phyloP scores from a whole-genome alignment of 1,139 yeast genomes.

The Saccharomyces hybrid region DNA sequence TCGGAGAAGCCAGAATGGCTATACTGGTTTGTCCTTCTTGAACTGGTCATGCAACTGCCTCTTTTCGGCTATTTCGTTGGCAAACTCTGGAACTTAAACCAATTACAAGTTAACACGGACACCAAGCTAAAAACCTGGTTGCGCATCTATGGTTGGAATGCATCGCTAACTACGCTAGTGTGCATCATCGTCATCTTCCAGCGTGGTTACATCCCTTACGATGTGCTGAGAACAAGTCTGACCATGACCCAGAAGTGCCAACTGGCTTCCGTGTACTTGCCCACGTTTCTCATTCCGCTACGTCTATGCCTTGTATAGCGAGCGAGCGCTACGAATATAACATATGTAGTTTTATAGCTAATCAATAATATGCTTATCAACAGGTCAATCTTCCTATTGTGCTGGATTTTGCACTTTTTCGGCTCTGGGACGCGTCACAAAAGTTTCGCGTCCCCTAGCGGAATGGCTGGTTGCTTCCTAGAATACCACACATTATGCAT shows the following conservation, averaged over 20 bases:
- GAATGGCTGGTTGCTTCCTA: neutral
- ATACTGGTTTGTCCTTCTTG: slow-evolving; percentile 59
- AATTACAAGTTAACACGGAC: slow-evolving; percentile 7
- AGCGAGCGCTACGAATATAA: neutral
- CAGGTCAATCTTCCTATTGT: neutral
- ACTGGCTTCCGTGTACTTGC: slow-evolving; percentile 23
- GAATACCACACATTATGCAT: neutral
- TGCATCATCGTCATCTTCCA: slow-evolving; percentile 22
- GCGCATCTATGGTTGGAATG: slow-evolving; percentile 24
- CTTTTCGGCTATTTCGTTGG: slow-evolving; percentile 42
- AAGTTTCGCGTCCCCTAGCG: neutral
- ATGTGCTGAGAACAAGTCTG: slow-evolving; percentile 9
- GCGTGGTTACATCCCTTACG: slow-evolving; percentile 24
- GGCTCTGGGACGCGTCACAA: neutral
- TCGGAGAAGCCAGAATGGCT: slow-evolving; percentile 60
- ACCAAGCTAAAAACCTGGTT: slow-evolving; percentile 12
- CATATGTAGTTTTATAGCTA: neutral
- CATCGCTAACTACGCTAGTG: slow-evolving; percentile 25
- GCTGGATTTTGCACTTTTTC: neutral
- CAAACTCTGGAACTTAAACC: slow-evolving; percentile 5
- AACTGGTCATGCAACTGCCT: slow-evolving; percentile 70
- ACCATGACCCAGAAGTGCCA: slow-evolving; percentile 13
- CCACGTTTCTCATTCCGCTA: slow-evolving; percentile 26
- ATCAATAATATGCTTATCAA: neutral
- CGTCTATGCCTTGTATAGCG: slow-evolving; percentile 15